phyloP scores from a whole-genome alignment of 306 rosid genomes.

The Clitoria ternatea region DNA sequence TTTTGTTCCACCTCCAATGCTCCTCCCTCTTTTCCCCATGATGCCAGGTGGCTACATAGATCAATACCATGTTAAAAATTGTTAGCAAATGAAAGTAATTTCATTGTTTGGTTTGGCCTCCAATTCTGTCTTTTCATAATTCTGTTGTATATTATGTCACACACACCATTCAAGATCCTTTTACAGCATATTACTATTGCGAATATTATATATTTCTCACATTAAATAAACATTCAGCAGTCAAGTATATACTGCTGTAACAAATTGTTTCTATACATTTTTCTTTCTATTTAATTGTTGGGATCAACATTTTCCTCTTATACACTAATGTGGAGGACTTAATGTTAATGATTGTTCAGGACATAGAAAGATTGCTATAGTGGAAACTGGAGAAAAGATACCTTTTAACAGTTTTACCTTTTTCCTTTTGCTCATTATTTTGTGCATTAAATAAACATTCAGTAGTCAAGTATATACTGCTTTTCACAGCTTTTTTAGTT shows the following conservation, averaged over 20 bases:
- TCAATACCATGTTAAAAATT: not conserved
- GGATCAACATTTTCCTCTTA: too few relatives aligned
- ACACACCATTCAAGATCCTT: not conserved
- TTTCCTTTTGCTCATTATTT: not conserved
- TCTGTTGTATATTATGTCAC: not conserved
- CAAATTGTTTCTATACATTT: not conserved
- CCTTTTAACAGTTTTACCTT: not conserved
- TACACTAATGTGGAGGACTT: not conserved
- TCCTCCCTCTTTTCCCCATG: not conserved
- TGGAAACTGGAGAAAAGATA: not conserved
- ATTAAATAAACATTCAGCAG: not conserved
- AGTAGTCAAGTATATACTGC: too few relatives aligned
- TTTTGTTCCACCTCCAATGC: not conserved
- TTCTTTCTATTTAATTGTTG: too few relatives aligned
- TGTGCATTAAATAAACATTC: too few relatives aligned
- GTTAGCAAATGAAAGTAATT: not conserved
- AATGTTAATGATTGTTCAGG: not conserved
- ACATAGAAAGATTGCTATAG: not conserved
- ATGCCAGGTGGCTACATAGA: constrained; percentile 1
- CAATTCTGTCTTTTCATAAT: not conserved
- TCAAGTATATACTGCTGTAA: too few relatives aligned
- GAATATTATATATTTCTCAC: not conserved
- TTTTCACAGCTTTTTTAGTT: not conserved
- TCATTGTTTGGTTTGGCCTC: not conserved
- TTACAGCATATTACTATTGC: not conserved